Evolutionary conservation across 1,139 yeast species (phyloP).

Genomic region (Petasospora rhodanensis): DNA sequence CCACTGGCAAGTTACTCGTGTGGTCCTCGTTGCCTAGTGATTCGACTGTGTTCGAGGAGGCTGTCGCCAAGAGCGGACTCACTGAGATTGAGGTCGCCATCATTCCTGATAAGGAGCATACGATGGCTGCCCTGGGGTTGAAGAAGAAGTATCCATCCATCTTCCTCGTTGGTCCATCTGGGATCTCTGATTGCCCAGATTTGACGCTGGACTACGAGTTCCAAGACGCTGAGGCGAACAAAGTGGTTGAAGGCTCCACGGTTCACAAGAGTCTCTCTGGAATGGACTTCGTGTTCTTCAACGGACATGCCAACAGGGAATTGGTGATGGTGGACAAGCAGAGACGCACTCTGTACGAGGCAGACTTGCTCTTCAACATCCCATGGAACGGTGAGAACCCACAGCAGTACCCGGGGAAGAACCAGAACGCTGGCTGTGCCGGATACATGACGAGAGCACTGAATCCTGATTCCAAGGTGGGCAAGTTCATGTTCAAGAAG

Average conservation of each 20-base stretch:
- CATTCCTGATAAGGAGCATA: conserved; percentile 52
- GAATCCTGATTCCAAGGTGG: conserved; percentile 38
- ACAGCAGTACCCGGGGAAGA: conserved; percentile 42
- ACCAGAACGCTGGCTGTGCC: conserved; percentile 40
- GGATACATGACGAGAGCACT: conserved; percentile 33
- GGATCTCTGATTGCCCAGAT: no score
- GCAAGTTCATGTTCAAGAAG: conserved; percentile 31
- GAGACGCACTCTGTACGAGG: conserved; percentile 47
- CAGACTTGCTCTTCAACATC: conserved; percentile 49
- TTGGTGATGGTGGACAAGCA: conserved; percentile 44
- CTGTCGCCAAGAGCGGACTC: no score
- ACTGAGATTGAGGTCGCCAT: conserved; percentile 31
- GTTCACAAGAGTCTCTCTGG: conserved; percentile 25
- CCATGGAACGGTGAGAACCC: conserved; percentile 28
- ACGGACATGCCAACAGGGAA: conserved; percentile 51
- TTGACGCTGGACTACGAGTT: conserved; percentile 20
- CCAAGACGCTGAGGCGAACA: conserved; percentile 11
- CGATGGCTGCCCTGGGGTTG: conserved; percentile 39
- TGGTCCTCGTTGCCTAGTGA: conserved; percentile 58
- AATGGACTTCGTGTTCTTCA: conserved; percentile 51
- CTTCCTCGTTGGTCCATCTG: no score
- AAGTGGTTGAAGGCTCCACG: conserved; percentile 16
- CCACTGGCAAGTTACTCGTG: conserved; percentile 40
- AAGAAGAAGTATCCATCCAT: no score
- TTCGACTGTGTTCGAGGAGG: conserved; percentile 34